Base-by-base conservation (phyloP, 1,139 yeast genomes). In the Diutina siamensis region DNA sequence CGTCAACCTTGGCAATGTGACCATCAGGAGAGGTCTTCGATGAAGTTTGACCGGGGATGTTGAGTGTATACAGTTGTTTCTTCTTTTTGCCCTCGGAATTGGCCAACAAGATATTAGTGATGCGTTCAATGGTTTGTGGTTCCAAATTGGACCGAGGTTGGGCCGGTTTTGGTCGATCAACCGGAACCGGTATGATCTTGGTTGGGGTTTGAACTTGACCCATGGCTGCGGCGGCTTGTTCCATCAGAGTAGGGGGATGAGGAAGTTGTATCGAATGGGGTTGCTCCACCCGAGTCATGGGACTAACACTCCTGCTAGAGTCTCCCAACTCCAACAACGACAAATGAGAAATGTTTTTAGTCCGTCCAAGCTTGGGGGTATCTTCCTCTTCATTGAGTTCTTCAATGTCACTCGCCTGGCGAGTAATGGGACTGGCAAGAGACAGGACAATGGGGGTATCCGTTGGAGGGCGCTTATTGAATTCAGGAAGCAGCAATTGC, bases 1-100 rank as follows among this genome's bases (percentile, higher is more conserved):
- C 81, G 66, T 77, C 88, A 47, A 73, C 70, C 18, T 79, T 76
- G 1, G 89, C 82, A 46, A 84, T 83, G 48, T 73, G 72, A 8
- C 95, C 95, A 58, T 86, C 94, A 0, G 95, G 95, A 0, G 89
- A 78, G 2, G 77, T 78, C 50, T 84, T 82, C 2, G 92, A 82
- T 42, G 86, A 76, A 0, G 97, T 88, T 53, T 88, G 83, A 1
- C 97, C 97, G 0, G 97, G 97, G 10, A 89, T 87, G 56, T 88
- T 94, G 46, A 89, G 72, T 0, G 96, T 87, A 22, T 94, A 83
- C 0, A 92, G 84, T 52, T 69, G 70, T 42, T 38, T 38, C 19
- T 22, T 38, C 19, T 25, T 15, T 7, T n/a, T 25, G 18, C 21
- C 12, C 13, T 38, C 42, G 42, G 42, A 22, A 15, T 25, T 21